Percentiles rank a stretch among this genome's conserved stretches.
Conservation (phyloP, 192 early-diverging fungal genomes). For the Pecoramyces ruminantium region DNA sequence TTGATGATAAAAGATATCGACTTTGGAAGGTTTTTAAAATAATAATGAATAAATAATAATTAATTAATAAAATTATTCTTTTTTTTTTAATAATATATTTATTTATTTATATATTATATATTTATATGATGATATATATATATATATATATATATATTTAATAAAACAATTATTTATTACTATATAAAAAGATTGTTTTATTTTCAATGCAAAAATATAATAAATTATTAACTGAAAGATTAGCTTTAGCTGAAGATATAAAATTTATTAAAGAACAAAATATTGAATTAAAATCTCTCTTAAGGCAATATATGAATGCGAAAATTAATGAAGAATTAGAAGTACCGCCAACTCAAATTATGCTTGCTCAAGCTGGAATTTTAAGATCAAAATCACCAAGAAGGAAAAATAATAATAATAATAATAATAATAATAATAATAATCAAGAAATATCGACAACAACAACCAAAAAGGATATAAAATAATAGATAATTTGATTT, state of each 20-base stretch:
- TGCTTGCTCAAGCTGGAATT: slow-evolving; percentile 16
- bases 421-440: too few relatives aligned
- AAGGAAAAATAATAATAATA: not conserved
- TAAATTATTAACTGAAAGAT: slow-evolving; percentile 17
- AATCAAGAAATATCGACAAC: too few relatives aligned
- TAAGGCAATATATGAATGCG: slow-evolving; percentile 33
- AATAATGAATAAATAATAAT: too few relatives aligned
- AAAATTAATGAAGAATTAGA: slow-evolving; percentile 31
- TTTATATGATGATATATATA: too few relatives aligned
- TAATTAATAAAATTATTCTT: too few relatives aligned
- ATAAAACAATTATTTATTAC: too few relatives aligned
- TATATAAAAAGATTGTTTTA: slow-evolving; percentile 16
- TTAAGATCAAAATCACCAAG: not conserved
- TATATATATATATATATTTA: not conserved
- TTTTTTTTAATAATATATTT: too few relatives aligned
- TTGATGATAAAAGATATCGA: slow-evolving; percentile 26
- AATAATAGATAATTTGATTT: too few relatives aligned
- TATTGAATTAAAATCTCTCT: slow-evolving; percentile 24
- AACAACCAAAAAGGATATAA: too few relatives aligned
- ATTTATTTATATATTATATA: too few relatives aligned
- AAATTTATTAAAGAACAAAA: slow-evolving; percentile 22
- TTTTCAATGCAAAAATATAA: slow-evolving; percentile 31
- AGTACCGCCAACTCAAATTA: slow-evolving; percentile 30
- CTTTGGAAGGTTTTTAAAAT: slow-evolving; percentile 31
- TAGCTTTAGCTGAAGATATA: slow-evolving; percentile 20